Evolutionary conservation across 495 filamentous ascomycete genomes (phyloP).

Genomic region (Aspergillus diversus): DNA sequence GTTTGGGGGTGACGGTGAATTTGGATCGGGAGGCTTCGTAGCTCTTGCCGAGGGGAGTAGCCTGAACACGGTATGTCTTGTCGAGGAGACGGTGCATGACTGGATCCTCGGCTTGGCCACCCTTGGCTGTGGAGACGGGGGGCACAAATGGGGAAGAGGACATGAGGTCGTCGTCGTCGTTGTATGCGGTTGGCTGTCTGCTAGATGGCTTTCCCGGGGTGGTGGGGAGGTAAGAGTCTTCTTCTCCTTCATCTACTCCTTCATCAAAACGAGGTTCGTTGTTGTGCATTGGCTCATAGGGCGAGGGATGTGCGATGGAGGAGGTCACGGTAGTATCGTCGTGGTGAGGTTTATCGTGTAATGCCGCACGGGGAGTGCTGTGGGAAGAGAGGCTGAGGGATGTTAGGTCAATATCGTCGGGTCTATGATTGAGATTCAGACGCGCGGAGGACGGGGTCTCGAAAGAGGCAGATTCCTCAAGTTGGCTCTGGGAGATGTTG

Average conservation of each 20-base stretch:
- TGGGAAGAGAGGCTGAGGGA: constrained; percentile 59
- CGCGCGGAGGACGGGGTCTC: constrained; percentile 41
- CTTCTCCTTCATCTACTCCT: constrained; percentile 38
- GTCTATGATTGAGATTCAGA: constrained; percentile 34
- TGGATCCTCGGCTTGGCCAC: constrained; percentile 54
- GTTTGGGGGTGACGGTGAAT: constrained; percentile 42
- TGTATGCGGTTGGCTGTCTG: constrained; percentile 3
- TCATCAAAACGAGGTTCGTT: constrained; percentile 35
- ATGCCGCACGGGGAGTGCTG: constrained; percentile 55
- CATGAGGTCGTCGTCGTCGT: constrained; percentile 39
- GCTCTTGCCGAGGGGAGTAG: constrained; percentile 74
- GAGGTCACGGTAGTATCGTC: constrained; percentile 63
- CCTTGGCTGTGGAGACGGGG: constrained; percentile 43
- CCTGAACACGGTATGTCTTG: constrained; percentile 91
- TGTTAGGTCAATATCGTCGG: constrained; percentile 55
- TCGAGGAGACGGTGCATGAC: constrained; percentile 87
- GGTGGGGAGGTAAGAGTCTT: constrained; percentile 50
- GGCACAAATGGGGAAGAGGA: constrained; percentile 56
- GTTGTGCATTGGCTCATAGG: constrained; percentile 35
- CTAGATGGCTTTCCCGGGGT: constrained; percentile 36
- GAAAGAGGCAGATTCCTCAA: constrained; percentile 38
- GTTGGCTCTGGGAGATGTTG: constrained; percentile 45
- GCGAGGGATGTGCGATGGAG: constrained; percentile 57
- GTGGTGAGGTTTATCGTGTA: constrained; percentile 43
- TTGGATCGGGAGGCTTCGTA: constrained; percentile 40